phyloP scores from a whole-genome alignment of 1,139 yeast species.

The Arxiozyma telluris region DNA sequence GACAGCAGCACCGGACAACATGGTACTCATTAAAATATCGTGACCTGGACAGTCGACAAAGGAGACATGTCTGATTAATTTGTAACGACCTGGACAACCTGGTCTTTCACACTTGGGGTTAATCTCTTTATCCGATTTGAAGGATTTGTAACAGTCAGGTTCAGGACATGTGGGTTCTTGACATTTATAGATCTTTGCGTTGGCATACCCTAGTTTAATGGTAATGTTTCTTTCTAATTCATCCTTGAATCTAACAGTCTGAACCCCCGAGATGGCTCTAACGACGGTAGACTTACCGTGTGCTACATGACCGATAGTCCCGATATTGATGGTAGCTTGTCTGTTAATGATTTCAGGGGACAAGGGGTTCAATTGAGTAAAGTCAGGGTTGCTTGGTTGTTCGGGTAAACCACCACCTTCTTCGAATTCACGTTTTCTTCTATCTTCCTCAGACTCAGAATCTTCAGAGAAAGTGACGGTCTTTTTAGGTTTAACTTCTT shows the following conservation, averaged over 20 bases:
- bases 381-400: slow-evolving; percentile 86
- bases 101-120: slow-evolving; percentile 83
- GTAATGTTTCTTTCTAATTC: slow-evolving; percentile 98
- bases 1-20: slow-evolving; percentile 99
- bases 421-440: slow-evolving; percentile 77
- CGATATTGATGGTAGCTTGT: slow-evolving; percentile 98
- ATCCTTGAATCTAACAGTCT: slow-evolving; percentile 97
- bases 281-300: slow-evolving; percentile 99
- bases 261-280: slow-evolving; percentile 97
- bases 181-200: slow-evolving; percentile 95
- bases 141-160: slow-evolving; percentile 92
- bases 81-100: slow-evolving; percentile 81
- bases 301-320: slow-evolving; percentile 98
- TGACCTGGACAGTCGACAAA: slow-evolving; percentile 99
- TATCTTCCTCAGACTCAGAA: slow-evolving; percentile 52
- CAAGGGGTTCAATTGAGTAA: slow-evolving; percentile 66
- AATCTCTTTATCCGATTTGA: slow-evolving; percentile 89
- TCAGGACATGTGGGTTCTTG: slow-evolving; percentile 80
- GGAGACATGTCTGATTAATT: slow-evolving; percentile 89
- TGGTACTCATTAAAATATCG: slow-evolving; percentile 99
- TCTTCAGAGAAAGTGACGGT: slow-evolving; percentile 75
- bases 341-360: slow-evolving; percentile 94
- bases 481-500: slow-evolving; percentile 48
- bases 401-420: slow-evolving; percentile 98
- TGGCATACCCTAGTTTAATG: slow-evolving; percentile 96